Percentiles rank a stretch among this genome's conserved stretches.
phyloP scores from a whole-genome alignment of 169 alveolate genomes.

The Haemoproteus tartakovskyi region DNA sequence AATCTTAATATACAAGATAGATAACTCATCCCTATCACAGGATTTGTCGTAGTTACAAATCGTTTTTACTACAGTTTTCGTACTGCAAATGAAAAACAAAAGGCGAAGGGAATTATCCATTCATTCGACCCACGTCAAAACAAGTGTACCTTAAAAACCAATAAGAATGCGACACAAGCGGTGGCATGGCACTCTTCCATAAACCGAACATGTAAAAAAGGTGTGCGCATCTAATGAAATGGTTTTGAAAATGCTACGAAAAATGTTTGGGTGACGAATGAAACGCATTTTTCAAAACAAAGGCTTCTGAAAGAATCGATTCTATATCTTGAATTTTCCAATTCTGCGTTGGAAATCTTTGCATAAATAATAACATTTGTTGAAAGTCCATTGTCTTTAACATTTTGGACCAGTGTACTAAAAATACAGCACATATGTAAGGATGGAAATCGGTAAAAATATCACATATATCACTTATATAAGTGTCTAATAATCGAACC shows the following conservation, averaged over 20 bases:
- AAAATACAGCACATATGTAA: slow-evolving; percentile 85
- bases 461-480: slow-evolving; percentile 84
- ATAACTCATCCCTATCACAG: no score
- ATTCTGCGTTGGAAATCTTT: slow-evolving; percentile 84
- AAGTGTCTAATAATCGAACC: slow-evolving; percentile 89
- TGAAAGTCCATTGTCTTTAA: slow-evolving; percentile 86
- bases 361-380: slow-evolving; percentile 86
- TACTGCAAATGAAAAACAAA: no score
- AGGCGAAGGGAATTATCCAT: no score
- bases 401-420: slow-evolving; percentile 85
- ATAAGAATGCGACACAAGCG: no score
- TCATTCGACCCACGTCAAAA: no score
- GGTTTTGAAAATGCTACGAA: no score
- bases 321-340: slow-evolving; percentile 89
- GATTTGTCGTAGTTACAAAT: no score
- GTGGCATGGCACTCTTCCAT: background rate
- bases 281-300: slow-evolving; percentile 65
- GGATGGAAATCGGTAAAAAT: slow-evolving; percentile 86
- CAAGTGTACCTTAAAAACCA: no score
- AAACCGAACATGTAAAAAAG: background rate
- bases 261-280: slow-evolving; percentile 62
- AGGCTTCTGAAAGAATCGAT: slow-evolving; percentile 88
- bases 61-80: no score
- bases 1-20: no score
- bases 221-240: background rate